Base-by-base conservation (phyloP, 2,329 filamentous ascomycete genomes). In the Zarea fungicola region DNA sequence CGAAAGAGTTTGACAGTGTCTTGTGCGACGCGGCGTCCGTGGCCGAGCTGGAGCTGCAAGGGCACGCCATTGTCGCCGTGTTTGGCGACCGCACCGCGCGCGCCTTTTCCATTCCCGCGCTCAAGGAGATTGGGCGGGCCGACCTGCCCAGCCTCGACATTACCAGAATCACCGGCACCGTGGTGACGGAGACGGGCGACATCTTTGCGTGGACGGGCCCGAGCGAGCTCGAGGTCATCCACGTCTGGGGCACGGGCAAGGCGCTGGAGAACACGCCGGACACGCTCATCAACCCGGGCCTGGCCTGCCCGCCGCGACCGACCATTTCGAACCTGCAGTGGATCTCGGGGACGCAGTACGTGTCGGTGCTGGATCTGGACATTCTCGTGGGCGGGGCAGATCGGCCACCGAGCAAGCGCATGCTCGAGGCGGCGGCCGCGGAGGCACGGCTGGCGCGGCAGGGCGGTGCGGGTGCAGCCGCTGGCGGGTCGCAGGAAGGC, bases 271-370 rank as follows among this genome's bases (percentile, higher is more conserved):
- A 76, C 45, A 74, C 72, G 1, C 68, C 80, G n/a, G 91, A 96
- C 62, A 81, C 75, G 7, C 74, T 99, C 3, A 81, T 88, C 66
- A 96, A 97, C 62, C 83, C 87, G 0, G 76, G 87, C 50, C 78
- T 88, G 1, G 62, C 78, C 14, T 77, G 87, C 19, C 92, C 91
- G 2, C 77, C 89, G 11, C 82, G 93, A 2, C 93, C 93, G 1
- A 96, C 90, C 0, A 99, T 99, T 52, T 95, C 88, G 18, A 96
- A 95, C 60, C 69, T 99, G 31, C 90, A 97, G 68, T 99, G 93
- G 93, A 89, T 99, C 45, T 87, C 90, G 0, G 93, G 93, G 4
- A 97, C 92, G 1, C 92, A 96, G 66, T 87, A 95, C 58, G 79
- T 99, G 39, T 89, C 89, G 2, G 85, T 89, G 0, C 76, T 84